A percentile compares a stretch with the other conserved stretches of the same genome.
Evolutionary conservation across 495 filamentous ascomycete genomes (phyloP).

Genomic region (Xylaria castorea): DNA sequence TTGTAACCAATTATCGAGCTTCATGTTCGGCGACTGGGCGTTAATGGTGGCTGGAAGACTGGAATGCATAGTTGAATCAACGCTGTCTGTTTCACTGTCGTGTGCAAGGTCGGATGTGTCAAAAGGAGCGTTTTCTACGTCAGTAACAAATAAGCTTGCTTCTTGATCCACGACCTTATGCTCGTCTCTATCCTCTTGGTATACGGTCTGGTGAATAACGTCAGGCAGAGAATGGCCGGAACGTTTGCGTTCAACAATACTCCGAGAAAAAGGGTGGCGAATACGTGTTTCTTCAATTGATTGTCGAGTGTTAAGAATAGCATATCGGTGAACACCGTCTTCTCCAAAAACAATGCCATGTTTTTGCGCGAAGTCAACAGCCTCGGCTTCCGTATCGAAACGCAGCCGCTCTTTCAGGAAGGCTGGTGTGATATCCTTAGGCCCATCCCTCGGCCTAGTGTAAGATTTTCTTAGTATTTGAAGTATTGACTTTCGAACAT

Average conservation of each 20-base stretch:
- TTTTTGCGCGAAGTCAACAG: slow-evolving; percentile 69
- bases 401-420: slow-evolving; percentile 70
- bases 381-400: slow-evolving; percentile 77
- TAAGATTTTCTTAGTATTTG: slow-evolving; percentile 68
- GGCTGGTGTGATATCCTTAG: slow-evolving; percentile 75
- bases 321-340: slow-evolving; percentile 55
- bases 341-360: slow-evolving; percentile 68
- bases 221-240: slow-evolving; percentile 46
- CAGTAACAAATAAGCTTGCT: slow-evolving; percentile 44
- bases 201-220: slow-evolving; percentile 56
- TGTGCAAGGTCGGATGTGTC: background rate
- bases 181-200: slow-evolving; percentile 18
- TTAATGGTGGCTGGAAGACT: background rate
- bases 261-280: slow-evolving; percentile 50
- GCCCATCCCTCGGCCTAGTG: slow-evolving; percentile 68
- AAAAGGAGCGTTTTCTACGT: slow-evolving; percentile 21
- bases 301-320: slow-evolving; percentile 46
- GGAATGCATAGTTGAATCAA: background rate
- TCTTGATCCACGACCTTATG: slow-evolving; percentile 13
- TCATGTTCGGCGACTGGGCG: background rate
- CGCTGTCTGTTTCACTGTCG: slow-evolving; percentile 11
- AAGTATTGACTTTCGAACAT: slow-evolving; percentile 77
- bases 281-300: slow-evolving; percentile 46
- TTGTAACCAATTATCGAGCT: background rate
- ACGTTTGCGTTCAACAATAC: slow-evolving; percentile 58